These are phyloP conservation scores for Cicer pinnatifidum DNA, from an alignment of 306 rosid species.

Conservation along the genomic window DNA sequence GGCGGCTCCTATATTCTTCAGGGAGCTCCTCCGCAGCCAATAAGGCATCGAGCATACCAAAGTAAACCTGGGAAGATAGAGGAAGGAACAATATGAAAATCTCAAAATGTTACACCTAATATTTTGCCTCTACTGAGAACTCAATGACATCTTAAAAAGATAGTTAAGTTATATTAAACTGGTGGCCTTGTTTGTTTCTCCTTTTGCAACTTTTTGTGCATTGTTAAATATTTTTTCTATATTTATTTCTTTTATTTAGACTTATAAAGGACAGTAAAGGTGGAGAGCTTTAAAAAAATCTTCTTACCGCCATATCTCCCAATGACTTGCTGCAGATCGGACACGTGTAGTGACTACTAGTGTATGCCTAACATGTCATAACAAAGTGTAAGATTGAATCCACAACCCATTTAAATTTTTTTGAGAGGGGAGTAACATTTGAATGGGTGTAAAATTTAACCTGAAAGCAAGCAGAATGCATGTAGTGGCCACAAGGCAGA, in stretches of 20 bases:
- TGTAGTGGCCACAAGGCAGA: constrained; percentile 95
- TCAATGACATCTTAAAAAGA: background rate
- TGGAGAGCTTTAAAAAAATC: constrained; percentile 33
- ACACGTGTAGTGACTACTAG: constrained; percentile 92
- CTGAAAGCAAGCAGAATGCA: constrained; percentile 99
- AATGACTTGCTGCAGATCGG: constrained; percentile 98
- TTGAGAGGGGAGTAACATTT: constrained; percentile 21
- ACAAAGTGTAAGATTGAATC: constrained; percentile 47
- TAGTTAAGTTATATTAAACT: constrained; percentile 26
- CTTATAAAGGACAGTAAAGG: constrained; percentile 12
- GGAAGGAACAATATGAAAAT: constrained; percentile 41
- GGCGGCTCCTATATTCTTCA: constrained; percentile 77
- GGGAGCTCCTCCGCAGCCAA: constrained; percentile 98
- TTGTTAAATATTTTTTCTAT: background rate
- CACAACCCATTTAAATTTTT: constrained; percentile 7
- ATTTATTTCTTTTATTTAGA: constrained; percentile 12
- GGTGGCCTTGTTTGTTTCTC: constrained; percentile 13
- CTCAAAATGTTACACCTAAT: constrained; percentile 13
- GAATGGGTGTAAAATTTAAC: constrained; percentile 50
- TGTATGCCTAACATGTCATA: constrained; percentile 75
- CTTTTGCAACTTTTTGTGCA: background rate
- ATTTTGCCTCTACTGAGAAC: constrained; percentile 31
- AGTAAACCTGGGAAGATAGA: constrained; percentile 70
- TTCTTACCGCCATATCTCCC: constrained; percentile 97
- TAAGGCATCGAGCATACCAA: constrained; percentile 98